These are phyloP conservation scores for Trichoderma cornu-damae DNA, from an alignment of 2,329 filamentous ascomycete genomes.

Conservation along the genomic window DNA sequence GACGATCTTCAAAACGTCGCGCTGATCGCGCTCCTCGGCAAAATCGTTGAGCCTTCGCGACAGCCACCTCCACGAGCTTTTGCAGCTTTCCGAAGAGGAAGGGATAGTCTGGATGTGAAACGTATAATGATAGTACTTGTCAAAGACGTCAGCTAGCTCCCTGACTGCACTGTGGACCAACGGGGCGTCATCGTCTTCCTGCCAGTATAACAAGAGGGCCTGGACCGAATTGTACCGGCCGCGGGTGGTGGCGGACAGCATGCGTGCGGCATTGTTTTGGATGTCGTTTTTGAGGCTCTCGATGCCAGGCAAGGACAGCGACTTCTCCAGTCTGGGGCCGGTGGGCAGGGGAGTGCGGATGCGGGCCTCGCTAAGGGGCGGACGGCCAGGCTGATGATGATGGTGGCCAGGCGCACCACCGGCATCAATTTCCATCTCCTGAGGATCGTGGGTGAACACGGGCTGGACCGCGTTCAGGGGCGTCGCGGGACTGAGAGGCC, in stretches of 20 bases:
- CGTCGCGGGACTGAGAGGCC: slow-evolving; percentile 45
- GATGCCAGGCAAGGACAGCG: slow-evolving; percentile 44
- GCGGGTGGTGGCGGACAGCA: slow-evolving; percentile 46
- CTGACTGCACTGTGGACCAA: slow-evolving; percentile 39
- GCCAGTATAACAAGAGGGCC: slow-evolving; percentile 52
- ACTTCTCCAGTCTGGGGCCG: slow-evolving; percentile 50
- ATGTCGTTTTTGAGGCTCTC: slow-evolving; percentile 49
- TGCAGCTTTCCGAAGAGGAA: slow-evolving; percentile 41
- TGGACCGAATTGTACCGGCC: slow-evolving; percentile 51
- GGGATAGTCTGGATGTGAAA: slow-evolving; percentile 48
- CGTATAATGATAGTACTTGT: slow-evolving; percentile 49
- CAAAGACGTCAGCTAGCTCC: slow-evolving; percentile 48
- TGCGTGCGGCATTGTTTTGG: slow-evolving; percentile 46
- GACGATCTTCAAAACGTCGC: slow-evolving; percentile 54
- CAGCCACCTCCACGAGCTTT: slow-evolving; percentile 51
- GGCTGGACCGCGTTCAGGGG: slow-evolving; percentile 33
- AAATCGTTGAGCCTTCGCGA: slow-evolving; percentile 48
- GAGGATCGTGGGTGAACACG: slow-evolving; percentile 42
- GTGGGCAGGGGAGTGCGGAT: slow-evolving; percentile 54
- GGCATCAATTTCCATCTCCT: slow-evolving; percentile 54
- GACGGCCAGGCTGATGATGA: slow-evolving; percentile 34
- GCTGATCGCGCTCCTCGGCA: slow-evolving; percentile 48
- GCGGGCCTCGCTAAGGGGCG: slow-evolving; percentile 43
- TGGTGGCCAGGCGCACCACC: slow-evolving; percentile 26
- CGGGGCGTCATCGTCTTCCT: slow-evolving; percentile 46